Base-by-base conservation (phyloP, 208 protist genomes). In the Trypanosoma platydactyli region DNA sequence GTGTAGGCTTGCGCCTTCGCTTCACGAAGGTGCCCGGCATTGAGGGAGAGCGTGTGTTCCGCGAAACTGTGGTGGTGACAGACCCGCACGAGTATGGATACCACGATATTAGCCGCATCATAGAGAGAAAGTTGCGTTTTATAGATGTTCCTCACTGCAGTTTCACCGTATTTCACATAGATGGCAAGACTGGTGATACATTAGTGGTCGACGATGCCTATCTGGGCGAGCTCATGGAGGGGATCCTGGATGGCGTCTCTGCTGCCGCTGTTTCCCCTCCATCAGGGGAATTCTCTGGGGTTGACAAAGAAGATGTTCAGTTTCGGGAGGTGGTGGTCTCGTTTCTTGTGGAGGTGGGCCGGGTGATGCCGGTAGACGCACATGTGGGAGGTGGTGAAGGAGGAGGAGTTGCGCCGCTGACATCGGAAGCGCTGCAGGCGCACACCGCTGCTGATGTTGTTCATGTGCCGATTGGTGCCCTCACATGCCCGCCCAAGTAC, bases 201-300 rank as follows among this genome's bases (percentile, higher is more conserved):
- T 50, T 94, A 16, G 88, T 94, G 0, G 86, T 94, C 0, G 88
- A 94, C 58, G 81, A 82, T 56, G 76, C 81, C n/a, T 87, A 91
- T 51, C 84, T 86, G 29, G 65, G 41, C 24, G 65, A 81, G 33
- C 68, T 94, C 13, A 42, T 89, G 5, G 15, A 38, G 24, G 13
- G 25, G 3, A 35, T 66, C 42, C 20, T 67, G 30, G 57, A 58
- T 11, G 56, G 60, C 16, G 67, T 56, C 22, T 15, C 46, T 33
- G 33, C 60, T n/a, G n/a, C n/a, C n/a, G n/a, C n/a, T n/a, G n/a
- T n/a, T n/a, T n/a, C n/a, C n/a, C n/a, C n/a, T n/a, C n/a, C n/a
- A n/a, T n/a, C n/a, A n/a, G n/a, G n/a, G n/a, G n/a, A n/a, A n/a
- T n/a, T n/a, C n/a, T n/a, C n/a, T n/a, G 69, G 56, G 18, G 63